Percentiles rank a stretch among this genome's conserved stretches.
phyloP scores from a whole-genome alignment of 352 stramenopile species.

The Pythium guiyangense region DNA sequence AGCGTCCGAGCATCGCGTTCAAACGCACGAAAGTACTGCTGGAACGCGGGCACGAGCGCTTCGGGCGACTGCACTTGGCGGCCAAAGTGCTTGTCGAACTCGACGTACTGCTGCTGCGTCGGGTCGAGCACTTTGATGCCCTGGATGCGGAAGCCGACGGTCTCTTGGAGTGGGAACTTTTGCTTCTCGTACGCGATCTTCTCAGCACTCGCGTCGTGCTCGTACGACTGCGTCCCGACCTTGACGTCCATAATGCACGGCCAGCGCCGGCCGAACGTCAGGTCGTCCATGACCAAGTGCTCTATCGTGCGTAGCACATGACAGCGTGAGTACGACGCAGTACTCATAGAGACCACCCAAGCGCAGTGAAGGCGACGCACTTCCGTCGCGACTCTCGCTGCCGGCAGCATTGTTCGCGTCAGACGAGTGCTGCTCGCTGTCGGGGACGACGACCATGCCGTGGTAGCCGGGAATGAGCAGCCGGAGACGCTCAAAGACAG shows the following conservation, averaged over 20 bases:
- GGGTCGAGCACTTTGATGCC: conserved; percentile 89
- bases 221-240: conserved; percentile 93
- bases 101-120: conserved; percentile 46
- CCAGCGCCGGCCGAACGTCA: conserved; percentile 73
- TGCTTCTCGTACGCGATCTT: conserved; percentile 88
- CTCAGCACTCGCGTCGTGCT: conserved; percentile 78
- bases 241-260: conserved; percentile 97
- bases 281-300: conserved; percentile 88
- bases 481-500: conserved; percentile 24
- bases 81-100: conserved; percentile 88
- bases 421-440: not conserved
- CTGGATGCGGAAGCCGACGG: conserved; percentile 92
- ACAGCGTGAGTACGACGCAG: not conserved
- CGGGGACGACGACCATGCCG: conserved; percentile 39
- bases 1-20: conserved; percentile 17
- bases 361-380: not conserved
- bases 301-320: conserved; percentile 22
- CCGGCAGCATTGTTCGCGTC: not conserved
- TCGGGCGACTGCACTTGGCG: conserved; percentile 46
- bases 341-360: not conserved
- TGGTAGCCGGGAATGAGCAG: conserved; percentile 59
- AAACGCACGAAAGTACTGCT: conserved; percentile 67
- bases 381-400: conserved; percentile 7
- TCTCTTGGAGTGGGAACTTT: conserved; percentile 92
- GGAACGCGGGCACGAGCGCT: conserved; percentile 64